Conservation (phyloP, 2,329 filamentous ascomycete species). For the Aspergillus niger region DNA sequence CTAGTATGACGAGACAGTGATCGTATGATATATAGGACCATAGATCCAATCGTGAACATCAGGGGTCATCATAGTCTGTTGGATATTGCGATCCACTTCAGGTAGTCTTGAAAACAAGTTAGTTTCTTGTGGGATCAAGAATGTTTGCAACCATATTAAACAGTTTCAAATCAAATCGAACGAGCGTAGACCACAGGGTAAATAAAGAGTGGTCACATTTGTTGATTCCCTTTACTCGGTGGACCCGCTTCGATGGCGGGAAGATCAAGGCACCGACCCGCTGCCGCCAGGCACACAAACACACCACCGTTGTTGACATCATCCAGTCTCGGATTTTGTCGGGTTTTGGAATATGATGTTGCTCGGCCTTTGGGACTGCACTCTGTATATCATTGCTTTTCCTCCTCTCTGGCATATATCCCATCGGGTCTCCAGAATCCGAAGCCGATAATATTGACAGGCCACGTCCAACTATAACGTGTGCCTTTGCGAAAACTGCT, state of each 20-base stretch:
- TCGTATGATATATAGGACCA: too few species aligned
- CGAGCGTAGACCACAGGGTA: neutral
- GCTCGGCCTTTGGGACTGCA: neutral
- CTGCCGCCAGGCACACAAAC: neutral
- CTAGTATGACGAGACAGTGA: too few species aligned
- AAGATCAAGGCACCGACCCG: constrained; percentile 5
- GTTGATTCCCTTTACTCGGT: neutral
- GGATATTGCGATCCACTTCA: too few species aligned
- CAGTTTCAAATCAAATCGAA: too few species aligned
- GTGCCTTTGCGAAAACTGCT: neutral
- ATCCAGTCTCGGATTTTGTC: neutral
- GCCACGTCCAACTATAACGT: neutral
- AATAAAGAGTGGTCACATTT: neutral
- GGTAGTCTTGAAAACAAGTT: too few species aligned
- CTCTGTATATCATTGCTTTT: neutral
- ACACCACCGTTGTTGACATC: constrained; percentile 1
- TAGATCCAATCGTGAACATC: too few species aligned
- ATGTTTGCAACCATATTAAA: too few species aligned
- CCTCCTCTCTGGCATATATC: neutral
- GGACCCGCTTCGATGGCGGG: constrained; percentile 9
- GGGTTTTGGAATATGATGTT: neutral
- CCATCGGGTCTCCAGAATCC: neutral
- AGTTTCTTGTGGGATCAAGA: too few species aligned
- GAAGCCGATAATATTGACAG: neutral
- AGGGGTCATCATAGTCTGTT: too few species aligned